Evolutionary conservation across 2,329 filamentous ascomycete genomes (phyloP).

Genomic region (Dothistroma pini): DNA sequence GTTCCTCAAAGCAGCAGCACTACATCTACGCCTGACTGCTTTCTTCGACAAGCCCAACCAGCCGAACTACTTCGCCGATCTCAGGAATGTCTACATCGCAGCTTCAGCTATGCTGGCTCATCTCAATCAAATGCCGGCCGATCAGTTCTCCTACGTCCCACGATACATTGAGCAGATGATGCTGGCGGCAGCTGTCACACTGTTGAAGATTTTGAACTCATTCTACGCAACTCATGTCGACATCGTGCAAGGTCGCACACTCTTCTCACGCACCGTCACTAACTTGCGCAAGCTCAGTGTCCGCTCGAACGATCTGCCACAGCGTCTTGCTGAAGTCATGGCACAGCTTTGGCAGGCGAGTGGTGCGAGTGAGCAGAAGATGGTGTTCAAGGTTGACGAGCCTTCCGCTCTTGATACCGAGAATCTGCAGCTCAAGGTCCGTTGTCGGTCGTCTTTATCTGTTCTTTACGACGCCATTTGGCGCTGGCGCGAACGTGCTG

Average conservation of each 20-base stretch:
- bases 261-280: conserved; percentile 68
- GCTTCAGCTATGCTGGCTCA: conserved; percentile 66
- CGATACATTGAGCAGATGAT: conserved; percentile 78
- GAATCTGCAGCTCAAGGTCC: conserved; percentile 73
- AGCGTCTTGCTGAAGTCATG: conserved; percentile 77
- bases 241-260: conserved; percentile 60
- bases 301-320: conserved; percentile 72
- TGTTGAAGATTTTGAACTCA: conserved; percentile 72
- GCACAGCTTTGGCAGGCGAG: conserved; percentile 76
- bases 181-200: conserved; percentile 71
- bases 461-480: conserved; percentile 81
- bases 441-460: conserved; percentile 80
- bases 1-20: conserved; percentile 66
- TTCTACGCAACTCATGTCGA: conserved; percentile 73
- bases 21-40: conserved; percentile 73
- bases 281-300: conserved; percentile 71
- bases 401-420: conserved; percentile 51
- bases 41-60: conserved; percentile 77
- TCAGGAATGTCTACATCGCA: conserved; percentile 72
- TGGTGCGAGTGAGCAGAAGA: conserved; percentile 28
- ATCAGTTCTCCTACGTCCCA: conserved; percentile 64
- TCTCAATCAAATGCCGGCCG: conserved; percentile 58
- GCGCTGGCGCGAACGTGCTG: conserved; percentile 76
- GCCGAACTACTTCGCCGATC: conserved; percentile 67
- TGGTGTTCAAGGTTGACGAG: conserved; percentile 29